These are phyloP conservation scores for Ophiostoma triangulosporum DNA, from an alignment of 2,329 filamentous ascomycete species.

Conservation along the genomic window DNA sequence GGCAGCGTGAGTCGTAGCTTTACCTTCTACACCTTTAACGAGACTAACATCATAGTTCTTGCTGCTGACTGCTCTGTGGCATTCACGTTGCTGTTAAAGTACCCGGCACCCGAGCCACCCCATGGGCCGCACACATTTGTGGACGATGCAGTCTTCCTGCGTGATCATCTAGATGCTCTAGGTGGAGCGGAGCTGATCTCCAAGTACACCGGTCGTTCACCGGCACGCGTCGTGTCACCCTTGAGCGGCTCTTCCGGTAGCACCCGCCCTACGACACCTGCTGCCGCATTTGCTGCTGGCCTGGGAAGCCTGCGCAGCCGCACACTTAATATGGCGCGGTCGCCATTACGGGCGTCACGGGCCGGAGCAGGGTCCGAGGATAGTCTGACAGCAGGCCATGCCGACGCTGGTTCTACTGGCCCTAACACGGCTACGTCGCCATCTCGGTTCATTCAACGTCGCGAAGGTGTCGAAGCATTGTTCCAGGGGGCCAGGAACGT, in stretches of 20 bases:
- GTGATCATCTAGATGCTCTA: constrained; percentile 45
- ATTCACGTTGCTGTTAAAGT: constrained; percentile 69
- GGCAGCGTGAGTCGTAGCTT: constrained; percentile 73
- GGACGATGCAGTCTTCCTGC: constrained; percentile 67
- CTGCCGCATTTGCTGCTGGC: constrained; percentile 12
- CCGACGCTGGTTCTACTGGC: background rate
- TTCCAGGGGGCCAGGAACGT: constrained; percentile 66
- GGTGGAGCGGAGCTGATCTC: constrained; percentile 53
- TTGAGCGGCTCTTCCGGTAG: constrained; percentile 1
- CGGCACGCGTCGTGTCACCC: constrained; percentile 3
- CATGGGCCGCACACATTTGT: constrained; percentile 67
- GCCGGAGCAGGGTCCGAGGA: background rate
- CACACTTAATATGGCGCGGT: constrained; percentile 25
- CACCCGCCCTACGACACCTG: constrained; percentile 15
- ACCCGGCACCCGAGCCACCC: constrained; percentile 51
- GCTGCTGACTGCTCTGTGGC: constrained; percentile 79
- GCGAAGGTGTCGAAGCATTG: constrained; percentile 51
- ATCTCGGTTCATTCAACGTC: constrained; percentile 36
- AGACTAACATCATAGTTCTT: background rate
- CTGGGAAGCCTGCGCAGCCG: constrained; percentile 27
- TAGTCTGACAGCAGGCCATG: background rate
- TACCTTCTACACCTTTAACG: no score
- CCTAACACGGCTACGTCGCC: constrained; percentile 18
- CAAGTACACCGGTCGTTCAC: constrained; percentile 51
- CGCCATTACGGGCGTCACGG: constrained; percentile 24